Percentiles rank a stretch among this genome's conserved stretches.
Evolutionary conservation across 352 stramenopile species (phyloP).

Genomic region (Globisporangium okanoganense): DNA sequence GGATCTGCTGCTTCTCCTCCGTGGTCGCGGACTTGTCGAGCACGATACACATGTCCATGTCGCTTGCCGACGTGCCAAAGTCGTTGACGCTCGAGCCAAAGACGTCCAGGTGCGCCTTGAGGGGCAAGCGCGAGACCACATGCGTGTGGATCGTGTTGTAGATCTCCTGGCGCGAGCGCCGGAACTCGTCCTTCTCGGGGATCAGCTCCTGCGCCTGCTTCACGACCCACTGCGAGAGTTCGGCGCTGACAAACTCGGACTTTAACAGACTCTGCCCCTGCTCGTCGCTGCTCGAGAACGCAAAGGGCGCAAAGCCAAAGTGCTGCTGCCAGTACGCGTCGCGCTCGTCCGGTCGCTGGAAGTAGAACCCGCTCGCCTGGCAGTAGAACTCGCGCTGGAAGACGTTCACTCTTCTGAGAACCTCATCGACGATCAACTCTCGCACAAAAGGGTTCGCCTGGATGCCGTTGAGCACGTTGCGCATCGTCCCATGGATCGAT

Average conservation of each 20-base stretch:
- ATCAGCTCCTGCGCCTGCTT: constrained; percentile 52
- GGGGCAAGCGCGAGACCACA: constrained; percentile 53
- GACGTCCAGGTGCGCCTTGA: constrained; percentile 63
- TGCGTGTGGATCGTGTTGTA: constrained; percentile 61
- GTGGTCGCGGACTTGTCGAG: constrained; percentile 28
- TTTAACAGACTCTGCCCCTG: constrained; percentile 18
- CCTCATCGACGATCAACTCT: constrained; percentile 52
- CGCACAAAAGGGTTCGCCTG: constrained; percentile 65
- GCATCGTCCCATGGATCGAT: constrained; percentile 69
- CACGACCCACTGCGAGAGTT: constrained; percentile 48
- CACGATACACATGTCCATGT: constrained; percentile 94
- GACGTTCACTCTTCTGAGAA: constrained; percentile 48
- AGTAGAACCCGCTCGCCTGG: constrained; percentile 73
- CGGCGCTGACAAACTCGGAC: constrained; percentile 37
- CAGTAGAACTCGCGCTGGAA: constrained; percentile 72
- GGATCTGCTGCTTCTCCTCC: constrained; percentile 68
- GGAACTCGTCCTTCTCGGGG: constrained; percentile 57
- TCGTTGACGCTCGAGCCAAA: constrained; percentile 98
- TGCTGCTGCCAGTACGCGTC: constrained; percentile 58
- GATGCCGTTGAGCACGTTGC: constrained; percentile 66
- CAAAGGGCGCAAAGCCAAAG: constrained; percentile 55
- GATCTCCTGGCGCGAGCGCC: constrained; percentile 54
- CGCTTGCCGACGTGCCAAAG: constrained; percentile 91
- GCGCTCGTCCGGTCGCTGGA: constrained; percentile 37
- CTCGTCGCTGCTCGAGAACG: constrained; percentile 4